Percentiles rank a stretch among this genome's conserved stretches.
phyloP scores from a whole-genome alignment of 345 rosid genomes.

The Gynandropsis gynandra region DNA sequence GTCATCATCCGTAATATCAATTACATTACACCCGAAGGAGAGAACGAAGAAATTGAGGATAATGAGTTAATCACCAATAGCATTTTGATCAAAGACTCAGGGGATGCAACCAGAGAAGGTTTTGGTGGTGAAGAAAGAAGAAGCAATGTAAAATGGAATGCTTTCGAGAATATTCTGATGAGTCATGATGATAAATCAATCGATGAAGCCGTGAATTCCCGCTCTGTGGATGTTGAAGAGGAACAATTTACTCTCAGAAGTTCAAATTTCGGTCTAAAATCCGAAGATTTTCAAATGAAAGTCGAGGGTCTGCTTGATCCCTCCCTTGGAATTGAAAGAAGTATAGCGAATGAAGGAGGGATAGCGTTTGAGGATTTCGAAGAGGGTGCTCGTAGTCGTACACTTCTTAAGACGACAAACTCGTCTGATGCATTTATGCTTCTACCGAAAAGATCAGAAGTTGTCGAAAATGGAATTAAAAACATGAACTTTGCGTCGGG shows the following conservation, averaged over 20 bases:
- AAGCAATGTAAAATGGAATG: slow-evolving; percentile 55
- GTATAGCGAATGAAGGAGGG: too few species aligned
- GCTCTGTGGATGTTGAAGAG: slow-evolving; percentile 23
- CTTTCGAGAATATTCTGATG: slow-evolving; percentile 66
- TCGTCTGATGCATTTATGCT: slow-evolving; percentile 42
- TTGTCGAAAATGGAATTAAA: slow-evolving; percentile 28
- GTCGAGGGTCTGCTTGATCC: slow-evolving; percentile 33
- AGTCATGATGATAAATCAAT: slow-evolving; percentile 31
- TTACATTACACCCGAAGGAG: slow-evolving; percentile 74
- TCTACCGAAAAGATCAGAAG: slow-evolving; percentile 37
- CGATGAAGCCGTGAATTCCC: slow-evolving; percentile 18
- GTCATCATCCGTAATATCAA: slow-evolving; percentile 82
- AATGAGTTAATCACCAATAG: slow-evolving; percentile 42
- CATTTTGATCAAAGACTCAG: slow-evolving; percentile 43
- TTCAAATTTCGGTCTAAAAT: slow-evolving; percentile 27
- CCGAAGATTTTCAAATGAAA: slow-evolving; percentile 28
- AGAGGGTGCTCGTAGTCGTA: slow-evolving; percentile 32
- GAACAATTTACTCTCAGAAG: slow-evolving; percentile 27
- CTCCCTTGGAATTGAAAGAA: too few species aligned
- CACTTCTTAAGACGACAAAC: slow-evolving; percentile 44
- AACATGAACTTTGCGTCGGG: slow-evolving; percentile 27
- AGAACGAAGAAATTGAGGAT: slow-evolving; percentile 50
- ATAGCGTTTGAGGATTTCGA: too few species aligned
- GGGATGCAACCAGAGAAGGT: slow-evolving; percentile 38
- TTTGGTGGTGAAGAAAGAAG: slow-evolving; percentile 29